phyloP scores from a whole-genome alignment of 305 asterid species.

The Salvia sclarea region DNA sequence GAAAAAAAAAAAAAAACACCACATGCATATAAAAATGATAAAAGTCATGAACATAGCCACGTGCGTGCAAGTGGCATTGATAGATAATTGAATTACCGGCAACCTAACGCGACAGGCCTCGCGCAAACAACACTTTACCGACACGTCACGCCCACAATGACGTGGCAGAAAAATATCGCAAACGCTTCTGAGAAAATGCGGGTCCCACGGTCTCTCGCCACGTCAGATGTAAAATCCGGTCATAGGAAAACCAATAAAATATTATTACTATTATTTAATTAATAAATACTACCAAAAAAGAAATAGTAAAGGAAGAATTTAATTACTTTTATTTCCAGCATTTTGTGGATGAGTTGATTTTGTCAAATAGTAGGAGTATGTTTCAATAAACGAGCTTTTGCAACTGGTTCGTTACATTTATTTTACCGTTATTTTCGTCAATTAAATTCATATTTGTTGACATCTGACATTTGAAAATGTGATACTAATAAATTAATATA shows the following conservation, averaged over 20 bases:
- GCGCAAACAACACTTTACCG: not conserved
- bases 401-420: no score
- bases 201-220: not conserved
- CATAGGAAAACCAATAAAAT: not conserved
- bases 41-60: not conserved
- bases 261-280: no score
- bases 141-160: slow-evolving; percentile 37
- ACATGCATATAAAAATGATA: not conserved
- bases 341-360: no score
- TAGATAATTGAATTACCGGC: not conserved
- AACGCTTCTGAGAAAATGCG: not conserved
- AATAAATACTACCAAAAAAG: no score
- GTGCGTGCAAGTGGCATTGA: slow-evolving; percentile 7
- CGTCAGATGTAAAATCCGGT: not conserved
- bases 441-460: no score
- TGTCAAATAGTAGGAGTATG: no score
- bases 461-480: no score
- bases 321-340: no score
- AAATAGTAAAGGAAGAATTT: not conserved
- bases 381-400: no score
- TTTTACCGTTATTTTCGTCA: no score
- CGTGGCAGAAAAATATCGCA: slow-evolving; percentile 25
- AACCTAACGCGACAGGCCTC: not conserved
- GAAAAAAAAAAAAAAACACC: not conserved
- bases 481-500: no score